Base-by-base conservation (phyloP, 306 rosid genomes). In the Acacia crassicarpa region DNA sequence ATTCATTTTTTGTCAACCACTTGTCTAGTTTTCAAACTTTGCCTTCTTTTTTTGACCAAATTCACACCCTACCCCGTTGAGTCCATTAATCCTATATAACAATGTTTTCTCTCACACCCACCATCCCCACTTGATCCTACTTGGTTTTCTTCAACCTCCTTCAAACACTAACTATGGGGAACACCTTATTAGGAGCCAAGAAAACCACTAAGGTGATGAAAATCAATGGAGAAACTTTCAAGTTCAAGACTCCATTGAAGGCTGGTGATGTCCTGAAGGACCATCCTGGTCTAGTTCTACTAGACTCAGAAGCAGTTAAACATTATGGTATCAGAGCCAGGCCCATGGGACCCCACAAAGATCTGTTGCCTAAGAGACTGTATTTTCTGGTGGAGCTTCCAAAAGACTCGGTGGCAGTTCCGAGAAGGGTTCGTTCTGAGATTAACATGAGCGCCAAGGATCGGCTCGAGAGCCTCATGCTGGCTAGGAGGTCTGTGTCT, bases 371-470 rank as follows among this genome's bases (percentile, higher is more conserved):
- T 1, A 91, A 83, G 23, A 83, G 92, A 72, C 90, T 93, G 12
- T 96, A 96, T 44, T 93, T 96, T 65, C 98, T 93, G 1, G 96
- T 96, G 51, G 92, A 96, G 71, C 75, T 92, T 40, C 97, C 99
- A 0, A 84, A 67, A 0, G 90, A 86, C 83, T 4, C 11, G 33
- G 76, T 73, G 49, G 4, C 46, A 0, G n/a, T 1, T 13, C 85
- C 97, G 0, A 88, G 98, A 20, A 87, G 98, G 78, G 97, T 90
- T 44, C 89, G 88, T 78, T 96, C 99, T 0, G 97, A 92, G 22
- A 96, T 96, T 22, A 86, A 88, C 84, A 90, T 96, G 98, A 84
- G 92, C 16, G 99, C 99, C 6, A 96, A 93, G 72, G 99, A 96
- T 65, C 76, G 94, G 74, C 91, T 96, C 0, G 98, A 96, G 87